Evolutionary conservation across 2,329 filamentous ascomycete species (phyloP).

Genomic region (Tolypocladium cylindrosporum): DNA sequence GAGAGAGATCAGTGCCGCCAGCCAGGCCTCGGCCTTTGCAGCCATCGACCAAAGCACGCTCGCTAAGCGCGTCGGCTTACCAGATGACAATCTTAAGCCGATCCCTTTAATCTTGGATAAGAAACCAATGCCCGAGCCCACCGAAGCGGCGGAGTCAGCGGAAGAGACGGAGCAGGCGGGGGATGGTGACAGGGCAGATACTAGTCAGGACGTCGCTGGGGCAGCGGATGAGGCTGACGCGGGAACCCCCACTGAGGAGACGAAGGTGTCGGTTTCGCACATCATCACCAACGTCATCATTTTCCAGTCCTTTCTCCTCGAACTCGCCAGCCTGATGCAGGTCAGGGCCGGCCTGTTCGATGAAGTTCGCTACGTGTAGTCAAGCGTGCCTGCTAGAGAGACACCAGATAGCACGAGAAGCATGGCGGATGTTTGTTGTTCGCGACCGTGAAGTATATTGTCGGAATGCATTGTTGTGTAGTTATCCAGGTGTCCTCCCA

Average conservation of each 20-base stretch:
- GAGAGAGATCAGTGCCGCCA: constrained; percentile 26
- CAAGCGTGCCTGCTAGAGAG: not conserved
- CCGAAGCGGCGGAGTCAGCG: constrained; percentile 7
- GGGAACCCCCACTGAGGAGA: constrained; percentile 9
- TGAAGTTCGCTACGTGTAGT: constrained; percentile 53
- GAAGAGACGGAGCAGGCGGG: constrained; percentile 9
- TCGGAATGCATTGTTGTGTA: no score
- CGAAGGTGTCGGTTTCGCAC: constrained; percentile 61
- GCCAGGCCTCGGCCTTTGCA: constrained; percentile 51
- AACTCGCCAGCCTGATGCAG: constrained; percentile 65
- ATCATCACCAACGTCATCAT: constrained; percentile 72
- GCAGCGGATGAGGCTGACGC: constrained; percentile 5
- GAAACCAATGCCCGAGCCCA: constrained; percentile 12
- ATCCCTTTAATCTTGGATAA: constrained; percentile 32
- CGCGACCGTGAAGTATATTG: not conserved
- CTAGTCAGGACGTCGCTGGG: constrained; percentile 1
- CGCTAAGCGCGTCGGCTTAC: constrained; percentile 41
- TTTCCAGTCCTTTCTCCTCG: constrained; percentile 69
- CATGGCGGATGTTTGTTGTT: not conserved
- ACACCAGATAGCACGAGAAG: not conserved
- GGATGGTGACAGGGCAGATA: constrained; percentile 10
- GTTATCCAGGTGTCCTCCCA: no score
- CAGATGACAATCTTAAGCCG: constrained; percentile 27
- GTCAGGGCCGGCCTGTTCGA: constrained; percentile 66
- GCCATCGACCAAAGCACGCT: constrained; percentile 55